Base-by-base conservation (phyloP, 192 early-diverging fungal genomes). In the Borealophlyctis nickersoniae region DNA sequence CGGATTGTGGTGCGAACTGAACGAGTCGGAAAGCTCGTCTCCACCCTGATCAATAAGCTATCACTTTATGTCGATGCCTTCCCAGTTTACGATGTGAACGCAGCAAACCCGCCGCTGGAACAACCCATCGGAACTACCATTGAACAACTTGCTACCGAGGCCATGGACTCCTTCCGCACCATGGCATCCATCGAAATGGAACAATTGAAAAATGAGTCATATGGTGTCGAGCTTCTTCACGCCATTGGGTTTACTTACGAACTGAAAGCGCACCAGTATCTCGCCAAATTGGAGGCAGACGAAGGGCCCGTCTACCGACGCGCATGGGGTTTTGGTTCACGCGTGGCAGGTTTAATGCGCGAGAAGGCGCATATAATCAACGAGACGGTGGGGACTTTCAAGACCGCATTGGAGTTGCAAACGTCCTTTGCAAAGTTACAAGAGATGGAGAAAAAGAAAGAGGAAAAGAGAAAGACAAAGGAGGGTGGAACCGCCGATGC, bases 281-380 rank as follows among this genome's bases (percentile, higher is more conserved):
- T 88, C 31, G 86, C 67, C 60, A 78, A 66, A 66, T 73, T 81
- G 28, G 83, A 83, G 31, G 81, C 73, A 0, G 81, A 88, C 59
- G 77, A 77, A 39, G 84, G 83, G 29, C 73, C 72, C 32, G 63
- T 89, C 19, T 48, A 76, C 3, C 68, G 67, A 31, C 75, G 78
- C 39, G 73, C 74, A 11, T 73, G 73, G 66, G 83, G 83, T 16
- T 76, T 75, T 45, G 73, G 72, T 19, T 56, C 50, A 58, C 63
- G 76, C 32, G 62, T 77, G 54, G 58, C 65, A 9, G 70, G 63
- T n/a, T 51, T 55, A 73, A 82, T 69, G 75, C 89, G 86, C 49
- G 97, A 99, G 65, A 95, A 94, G 64, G 89, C 91, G 13, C 92
- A 97, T 70, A 92, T 95, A 28, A 82, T 96, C 54, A 81, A 81